phyloP scores from a whole-genome alignment of 1,284 basidiomycete genomes.

The Melampsora americana region DNA sequence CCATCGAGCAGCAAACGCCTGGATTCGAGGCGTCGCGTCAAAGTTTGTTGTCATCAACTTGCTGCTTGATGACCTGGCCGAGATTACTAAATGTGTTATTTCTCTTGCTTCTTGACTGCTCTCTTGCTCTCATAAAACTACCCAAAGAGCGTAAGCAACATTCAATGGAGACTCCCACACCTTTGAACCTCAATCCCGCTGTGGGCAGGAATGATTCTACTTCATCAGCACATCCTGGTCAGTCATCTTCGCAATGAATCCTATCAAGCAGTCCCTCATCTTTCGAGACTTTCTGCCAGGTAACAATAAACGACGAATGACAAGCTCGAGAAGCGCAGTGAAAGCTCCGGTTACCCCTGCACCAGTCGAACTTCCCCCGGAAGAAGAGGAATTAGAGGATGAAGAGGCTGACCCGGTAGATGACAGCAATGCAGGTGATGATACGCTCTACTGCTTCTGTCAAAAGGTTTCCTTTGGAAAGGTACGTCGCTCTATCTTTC shows the following conservation, averaged over 20 bases:
- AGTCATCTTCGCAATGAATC: neutral
- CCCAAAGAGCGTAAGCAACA: slow-evolving; percentile 26
- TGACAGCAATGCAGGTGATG: slow-evolving; percentile 37
- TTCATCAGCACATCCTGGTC: slow-evolving; percentile 8
- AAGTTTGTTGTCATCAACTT: slow-evolving; percentile 11
- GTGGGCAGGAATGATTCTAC: slow-evolving; percentile 1
- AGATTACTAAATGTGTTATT: neutral
- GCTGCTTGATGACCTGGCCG: no score
- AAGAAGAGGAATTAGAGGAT: slow-evolving; percentile 15
- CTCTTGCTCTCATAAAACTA: neutral
- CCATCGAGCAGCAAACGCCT: slow-evolving; percentile 10
- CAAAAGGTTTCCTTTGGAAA: slow-evolving; percentile 41
- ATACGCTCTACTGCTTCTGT: slow-evolving; percentile 42
- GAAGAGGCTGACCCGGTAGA: slow-evolving; percentile 27
- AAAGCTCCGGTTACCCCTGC: slow-evolving; percentile 23
- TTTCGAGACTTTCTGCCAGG: neutral
- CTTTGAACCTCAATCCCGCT: slow-evolving; percentile 6
- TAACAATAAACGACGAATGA: slow-evolving; percentile 8
- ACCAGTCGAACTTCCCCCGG: slow-evolving; percentile 2
- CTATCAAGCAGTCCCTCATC: no score
- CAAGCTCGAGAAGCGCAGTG: slow-evolving; percentile 16
- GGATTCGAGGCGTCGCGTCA: slow-evolving; percentile 21
- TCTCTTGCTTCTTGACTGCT: neutral
- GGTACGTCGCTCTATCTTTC: slow-evolving; percentile 10
- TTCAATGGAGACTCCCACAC: slow-evolving; percentile 33